Percentiles rank a stretch among this genome's conserved stretches.
Evolutionary conservation across 495 filamentous ascomycete species (phyloP).

Genomic region (Aspergillus nanangensis): DNA sequence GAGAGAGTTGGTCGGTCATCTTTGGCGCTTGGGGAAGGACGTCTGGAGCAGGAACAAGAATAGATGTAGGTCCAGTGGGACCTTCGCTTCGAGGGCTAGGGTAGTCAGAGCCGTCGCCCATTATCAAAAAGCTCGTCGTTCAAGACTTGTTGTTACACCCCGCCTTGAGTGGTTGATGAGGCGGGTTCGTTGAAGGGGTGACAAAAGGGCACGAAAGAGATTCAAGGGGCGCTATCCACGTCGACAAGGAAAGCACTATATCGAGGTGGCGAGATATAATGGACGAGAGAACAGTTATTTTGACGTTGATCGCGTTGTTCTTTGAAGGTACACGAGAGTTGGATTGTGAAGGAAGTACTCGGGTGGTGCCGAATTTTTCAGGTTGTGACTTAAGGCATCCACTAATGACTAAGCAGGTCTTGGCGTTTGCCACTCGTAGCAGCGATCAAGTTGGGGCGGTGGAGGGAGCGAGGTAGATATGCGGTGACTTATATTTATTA

Average conservation of each 20-base stretch:
- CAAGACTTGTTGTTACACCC: constrained; percentile 17
- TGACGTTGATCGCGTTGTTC: constrained; percentile 5
- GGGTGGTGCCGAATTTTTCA: constrained; percentile 30
- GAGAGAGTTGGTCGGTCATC: constrained; percentile 37
- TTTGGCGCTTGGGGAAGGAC: constrained; percentile 31
- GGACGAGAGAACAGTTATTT: too few relatives aligned
- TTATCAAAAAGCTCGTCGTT: constrained; percentile 34
- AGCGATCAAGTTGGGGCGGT: too few relatives aligned
- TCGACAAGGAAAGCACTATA: neutral
- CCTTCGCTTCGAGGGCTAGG: constrained; percentile 50
- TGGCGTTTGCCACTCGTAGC: constrained; percentile 16
- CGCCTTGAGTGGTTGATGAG: constrained; percentile 31
- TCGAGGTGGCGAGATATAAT: neutral
- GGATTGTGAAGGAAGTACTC: constrained; percentile 9
- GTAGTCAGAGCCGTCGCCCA: constrained; percentile 50
- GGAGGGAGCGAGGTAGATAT: too few relatives aligned
- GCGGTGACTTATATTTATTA: too few relatives aligned
- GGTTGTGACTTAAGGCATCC: constrained; percentile 28
- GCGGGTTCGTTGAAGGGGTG: constrained; percentile 9
- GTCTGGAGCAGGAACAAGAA: constrained; percentile 37
- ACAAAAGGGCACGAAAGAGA: neutral
- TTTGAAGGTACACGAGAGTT: constrained; percentile 9
- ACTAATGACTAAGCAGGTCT: constrained; percentile 16
- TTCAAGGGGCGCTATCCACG: neutral
- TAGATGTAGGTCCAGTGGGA: constrained; percentile 33